Percentiles rank a stretch among this genome's conserved stretches.
Evolutionary conservation across 2,329 filamentous ascomycete species (phyloP).

Genomic region (Monosporascus sp.): DNA sequence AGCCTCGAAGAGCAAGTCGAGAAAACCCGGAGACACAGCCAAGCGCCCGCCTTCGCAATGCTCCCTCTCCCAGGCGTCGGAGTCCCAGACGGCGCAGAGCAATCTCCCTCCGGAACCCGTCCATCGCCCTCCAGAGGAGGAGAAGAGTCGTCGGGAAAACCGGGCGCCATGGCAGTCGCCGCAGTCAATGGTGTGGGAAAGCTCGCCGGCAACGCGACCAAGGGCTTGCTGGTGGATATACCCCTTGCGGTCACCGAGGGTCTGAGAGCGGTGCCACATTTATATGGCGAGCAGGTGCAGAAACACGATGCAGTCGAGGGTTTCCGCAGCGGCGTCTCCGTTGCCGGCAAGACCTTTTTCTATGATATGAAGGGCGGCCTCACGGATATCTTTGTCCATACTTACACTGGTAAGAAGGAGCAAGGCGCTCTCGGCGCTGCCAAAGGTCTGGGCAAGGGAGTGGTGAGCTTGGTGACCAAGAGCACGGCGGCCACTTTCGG

Average conservation of each 20-base stretch:
- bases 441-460: constrained; percentile 10
- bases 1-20: constrained; percentile 5
- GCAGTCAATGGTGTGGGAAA: constrained; percentile 6
- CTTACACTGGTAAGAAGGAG: constrained; percentile 9
- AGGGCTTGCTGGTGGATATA: constrained; percentile 7
- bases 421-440: constrained; percentile 6
- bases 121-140: no score
- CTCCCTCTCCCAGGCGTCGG: no score
- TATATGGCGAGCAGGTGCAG: constrained; percentile 11
- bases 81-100: no score
- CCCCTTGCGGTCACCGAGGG: constrained; percentile 13
- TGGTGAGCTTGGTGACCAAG: constrained; percentile 9
- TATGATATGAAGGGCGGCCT: constrained; percentile 7
- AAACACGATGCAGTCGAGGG: constrained; percentile 1
- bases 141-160: background rate
- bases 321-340: constrained; percentile 10
- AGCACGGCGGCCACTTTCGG: constrained; percentile 9
- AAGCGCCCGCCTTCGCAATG: no score
- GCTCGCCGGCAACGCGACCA: background rate
- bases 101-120: no score
- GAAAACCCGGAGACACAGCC: background rate
- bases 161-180: constrained; percentile 5
- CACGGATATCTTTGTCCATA: constrained; percentile 10
- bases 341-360: constrained; percentile 9
- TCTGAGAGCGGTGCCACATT: constrained; percentile 10